phyloP scores from a whole-genome alignment of 805 yeast species.

The Candida ulmi region DNA sequence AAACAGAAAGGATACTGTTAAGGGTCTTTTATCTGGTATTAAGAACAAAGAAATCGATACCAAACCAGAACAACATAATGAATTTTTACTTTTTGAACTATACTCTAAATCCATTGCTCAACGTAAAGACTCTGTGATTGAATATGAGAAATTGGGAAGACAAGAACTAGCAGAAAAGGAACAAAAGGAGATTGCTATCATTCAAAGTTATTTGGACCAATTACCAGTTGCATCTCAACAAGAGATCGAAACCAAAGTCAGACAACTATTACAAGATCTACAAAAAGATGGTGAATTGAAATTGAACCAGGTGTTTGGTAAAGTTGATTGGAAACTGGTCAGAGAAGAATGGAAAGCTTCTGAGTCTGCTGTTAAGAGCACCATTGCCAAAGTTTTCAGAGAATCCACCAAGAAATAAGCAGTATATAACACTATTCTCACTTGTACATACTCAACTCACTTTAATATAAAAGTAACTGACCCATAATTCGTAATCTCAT shows the following conservation, averaged over 20 bases:
- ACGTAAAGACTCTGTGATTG: slow-evolving; percentile 43
- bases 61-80: slow-evolving; percentile 27
- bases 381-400: slow-evolving; percentile 24
- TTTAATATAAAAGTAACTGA: no score
- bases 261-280: slow-evolving; percentile 18
- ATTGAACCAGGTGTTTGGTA: slow-evolving; percentile 26
- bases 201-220: slow-evolving; percentile 31
- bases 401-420: not conserved
- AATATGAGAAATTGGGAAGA: slow-evolving; percentile 41
- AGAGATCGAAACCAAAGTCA: slow-evolving; percentile 32
- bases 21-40: slow-evolving; percentile 35
- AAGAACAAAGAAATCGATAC: slow-evolving; percentile 40
- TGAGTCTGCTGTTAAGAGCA: slow-evolving; percentile 24
- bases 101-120: slow-evolving; percentile 42
- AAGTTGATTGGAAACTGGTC: slow-evolving; percentile 27
- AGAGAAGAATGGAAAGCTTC: slow-evolving; percentile 34
- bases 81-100: slow-evolving; percentile 29
- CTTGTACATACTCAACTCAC: no score
- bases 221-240: slow-evolving; percentile 46
- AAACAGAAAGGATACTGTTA: slow-evolving; percentile 36
- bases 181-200: slow-evolving; percentile 36
- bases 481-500: no score
- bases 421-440: no score
- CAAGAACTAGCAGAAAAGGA: slow-evolving; percentile 52
- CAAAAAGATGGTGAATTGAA: slow-evolving; percentile 17